phyloP scores from a whole-genome alignment of 2,329 filamentous ascomycete species.

The Diaporthe vexans region DNA sequence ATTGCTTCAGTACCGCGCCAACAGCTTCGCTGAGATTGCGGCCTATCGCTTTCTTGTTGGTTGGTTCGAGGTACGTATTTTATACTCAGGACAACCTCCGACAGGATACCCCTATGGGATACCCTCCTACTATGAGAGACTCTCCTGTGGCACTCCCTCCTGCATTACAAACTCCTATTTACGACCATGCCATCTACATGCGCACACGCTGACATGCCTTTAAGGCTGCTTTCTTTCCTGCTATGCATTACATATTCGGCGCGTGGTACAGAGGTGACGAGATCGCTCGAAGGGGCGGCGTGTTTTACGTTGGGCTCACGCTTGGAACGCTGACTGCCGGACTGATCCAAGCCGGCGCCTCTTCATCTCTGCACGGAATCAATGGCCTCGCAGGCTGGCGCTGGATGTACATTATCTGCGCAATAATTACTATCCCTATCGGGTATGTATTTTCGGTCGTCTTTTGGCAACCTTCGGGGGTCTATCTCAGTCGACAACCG shows the following conservation, averaged over 20 bases:
- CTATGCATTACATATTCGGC: constrained; percentile 56
- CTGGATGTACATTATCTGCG: constrained; percentile 50
- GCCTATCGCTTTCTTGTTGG: constrained; percentile 69
- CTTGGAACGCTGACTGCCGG: constrained; percentile 67
- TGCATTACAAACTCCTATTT: too few relatives aligned
- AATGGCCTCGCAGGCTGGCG: constrained; percentile 60
- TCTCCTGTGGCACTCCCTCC: too few relatives aligned
- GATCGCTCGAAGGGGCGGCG: constrained; percentile 62
- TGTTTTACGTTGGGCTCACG: constrained; percentile 66
- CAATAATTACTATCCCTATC: constrained; percentile 68
- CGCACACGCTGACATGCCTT: background rate
- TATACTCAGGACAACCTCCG: too few relatives aligned
- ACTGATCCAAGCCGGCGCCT: constrained; percentile 61
- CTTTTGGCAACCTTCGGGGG: background rate
- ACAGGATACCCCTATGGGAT: too few relatives aligned
- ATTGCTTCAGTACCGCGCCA: constrained; percentile 65
- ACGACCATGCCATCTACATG: too few relatives aligned
- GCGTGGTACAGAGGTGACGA: constrained; percentile 65
- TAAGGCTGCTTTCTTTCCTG: constrained; percentile 55
- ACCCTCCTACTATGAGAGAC: too few relatives aligned
- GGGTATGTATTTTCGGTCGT: constrained; percentile 46
- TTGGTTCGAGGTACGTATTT: constrained; percentile 58
- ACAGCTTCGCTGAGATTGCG: constrained; percentile 63
- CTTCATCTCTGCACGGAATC: constrained; percentile 57
- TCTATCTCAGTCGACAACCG: background rate